phyloP scores from a whole-genome alignment of 2,329 filamentous ascomycete species.

The Talaromyces amestolkiae region DNA sequence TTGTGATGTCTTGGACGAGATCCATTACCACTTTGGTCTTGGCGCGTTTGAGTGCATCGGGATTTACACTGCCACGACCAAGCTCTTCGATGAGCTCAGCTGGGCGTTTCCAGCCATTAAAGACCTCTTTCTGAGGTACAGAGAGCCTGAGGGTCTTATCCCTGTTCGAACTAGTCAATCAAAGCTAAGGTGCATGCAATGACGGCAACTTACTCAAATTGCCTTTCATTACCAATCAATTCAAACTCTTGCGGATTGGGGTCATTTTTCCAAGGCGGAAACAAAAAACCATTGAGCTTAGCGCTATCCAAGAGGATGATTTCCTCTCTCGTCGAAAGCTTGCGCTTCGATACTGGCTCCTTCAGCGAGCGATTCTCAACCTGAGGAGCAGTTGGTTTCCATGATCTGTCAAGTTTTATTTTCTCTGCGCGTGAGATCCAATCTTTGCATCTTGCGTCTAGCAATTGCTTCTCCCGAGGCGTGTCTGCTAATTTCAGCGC shows the following conservation, averaged over 20 bases:
- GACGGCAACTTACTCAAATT: conserved; percentile 60
- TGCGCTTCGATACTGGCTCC: conserved; percentile 56
- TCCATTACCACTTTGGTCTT: conserved; percentile 61
- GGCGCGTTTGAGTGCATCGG: conserved; percentile 53
- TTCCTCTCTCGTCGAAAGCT: conserved; percentile 67
- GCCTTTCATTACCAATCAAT: conserved; percentile 45
- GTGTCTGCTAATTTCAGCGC: conserved; percentile 63
- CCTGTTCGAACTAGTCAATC: conserved; percentile 6
- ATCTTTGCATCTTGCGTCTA: conserved; percentile 67
- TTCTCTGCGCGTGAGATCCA: conserved; percentile 70
- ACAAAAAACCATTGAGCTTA: conserved; percentile 75
- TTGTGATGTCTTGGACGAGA: conserved; percentile 90
- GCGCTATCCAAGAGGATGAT: conserved; percentile 75
- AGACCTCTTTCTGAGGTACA: conserved; percentile 67
- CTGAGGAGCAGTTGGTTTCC: conserved; percentile 27
- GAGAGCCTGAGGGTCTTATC: conserved; percentile 55
- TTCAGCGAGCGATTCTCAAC: conserved; percentile 33
- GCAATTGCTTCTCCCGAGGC: conserved; percentile 62
- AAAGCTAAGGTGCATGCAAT: neutral
- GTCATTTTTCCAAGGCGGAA: conserved; percentile 76
- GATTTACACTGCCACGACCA: conserved; percentile 23
- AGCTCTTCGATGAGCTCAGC: conserved; percentile 58
- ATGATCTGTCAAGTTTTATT: conserved; percentile 59
- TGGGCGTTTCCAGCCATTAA: conserved; percentile 80
- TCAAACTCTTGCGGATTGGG: conserved; percentile 64